Evolutionary conservation across 495 filamentous ascomycete species (phyloP).

Genomic region (Podospora sp.): DNA sequence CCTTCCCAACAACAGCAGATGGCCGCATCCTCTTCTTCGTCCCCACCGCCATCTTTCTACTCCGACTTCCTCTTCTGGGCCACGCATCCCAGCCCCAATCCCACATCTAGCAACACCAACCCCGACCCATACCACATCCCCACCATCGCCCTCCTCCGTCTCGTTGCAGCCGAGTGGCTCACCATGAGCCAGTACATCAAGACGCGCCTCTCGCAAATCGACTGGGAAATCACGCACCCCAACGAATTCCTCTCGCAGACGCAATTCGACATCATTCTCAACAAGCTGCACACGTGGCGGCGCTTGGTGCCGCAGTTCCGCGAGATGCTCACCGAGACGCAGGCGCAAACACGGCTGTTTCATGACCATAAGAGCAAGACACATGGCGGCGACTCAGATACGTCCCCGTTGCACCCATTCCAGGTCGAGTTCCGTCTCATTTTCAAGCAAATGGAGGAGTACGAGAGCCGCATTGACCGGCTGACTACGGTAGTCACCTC

Average conservation of each 20-base stretch:
- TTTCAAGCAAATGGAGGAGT: constrained; percentile 2
- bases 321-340: constrained; percentile 1
- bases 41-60: background rate
- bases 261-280: constrained; percentile 6
- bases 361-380: background rate
- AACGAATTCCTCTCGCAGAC: constrained; percentile 3
- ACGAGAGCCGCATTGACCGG: constrained; percentile 2
- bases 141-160: background rate
- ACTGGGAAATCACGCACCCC: constrained; percentile 8
- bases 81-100: background rate
- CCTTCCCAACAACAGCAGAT: background rate
- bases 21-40: background rate
- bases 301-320: constrained; percentile 1
- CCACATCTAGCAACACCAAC: background rate
- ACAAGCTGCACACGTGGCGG: constrained; percentile 7
- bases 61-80: background rate
- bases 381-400: background rate
- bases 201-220: constrained; percentile 1
- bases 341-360: background rate
- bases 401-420: background rate
- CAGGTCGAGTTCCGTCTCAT: background rate
- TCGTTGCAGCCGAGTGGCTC: constrained; percentile 2
- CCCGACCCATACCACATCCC: background rate
- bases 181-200: constrained; percentile 12
- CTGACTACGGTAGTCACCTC: background rate